Base-by-base conservation (phyloP, 164 flowering plant species). In the Nymphaea thermarum region DNA sequence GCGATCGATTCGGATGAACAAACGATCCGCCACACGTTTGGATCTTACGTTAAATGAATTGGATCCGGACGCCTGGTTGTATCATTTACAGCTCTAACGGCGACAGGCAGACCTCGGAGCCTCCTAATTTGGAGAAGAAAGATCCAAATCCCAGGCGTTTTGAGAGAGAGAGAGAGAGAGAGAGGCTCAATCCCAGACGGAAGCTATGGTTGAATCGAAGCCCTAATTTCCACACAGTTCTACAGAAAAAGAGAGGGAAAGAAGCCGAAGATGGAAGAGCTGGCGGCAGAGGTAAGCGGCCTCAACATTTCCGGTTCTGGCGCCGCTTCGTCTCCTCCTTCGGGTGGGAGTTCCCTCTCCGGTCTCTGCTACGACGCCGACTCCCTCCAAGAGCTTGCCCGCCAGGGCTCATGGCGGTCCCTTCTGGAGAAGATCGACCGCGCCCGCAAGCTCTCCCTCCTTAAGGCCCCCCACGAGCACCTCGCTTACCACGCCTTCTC, bases 331-430 rank as follows among this genome's bases (percentile, higher is more conserved):
- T 1, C 57, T 51, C 57, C 57, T 15, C 14, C 14, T 15, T 51
- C 57, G 12, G 14, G 57, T 4, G 57, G 57, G 14, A 15, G 57
- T 10, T 17, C 64, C 3, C 64, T 8, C 64, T 4, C 25, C 73
- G 83, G 79, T 60, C 75, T 83, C 66, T 77, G 82, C 71, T 78
- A 71, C 69, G 96, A 85, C 16, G 82, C 88, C 64, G 69, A 82
- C 42, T 66, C 86, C n/a, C 89, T 92, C 51, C 87, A 86, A 66
- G 94, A 87, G 74, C 93, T 91, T 43, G 91, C 98, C 60, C 71
- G 71, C 59, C 87, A 92, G 43, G 98, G 99, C 76, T 84, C 97
- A 17, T 95, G 93, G 96, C 81, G 83, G 3, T 68, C 96, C 17
- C 75, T 92, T 70, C 75, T 89, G 76, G 98, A 95, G 79, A 84